Evolutionary conservation across 2,329 filamentous ascomycete species (phyloP), one percentile per base, ranked within the genome.

Genomic region (Lasiodiplodia citricola): DNA sequence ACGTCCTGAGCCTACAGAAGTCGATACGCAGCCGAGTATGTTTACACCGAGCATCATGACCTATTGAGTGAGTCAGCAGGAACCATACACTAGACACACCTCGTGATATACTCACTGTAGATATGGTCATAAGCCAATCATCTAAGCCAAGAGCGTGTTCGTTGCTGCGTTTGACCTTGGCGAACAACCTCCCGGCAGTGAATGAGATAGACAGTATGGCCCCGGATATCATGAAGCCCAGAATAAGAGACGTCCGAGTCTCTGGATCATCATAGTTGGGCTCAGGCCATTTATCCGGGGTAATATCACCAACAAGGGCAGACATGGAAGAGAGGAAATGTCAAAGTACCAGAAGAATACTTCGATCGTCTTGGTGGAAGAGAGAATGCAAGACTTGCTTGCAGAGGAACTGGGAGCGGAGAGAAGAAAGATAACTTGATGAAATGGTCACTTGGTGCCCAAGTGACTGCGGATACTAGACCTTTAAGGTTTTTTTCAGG

Each of bases 211-310:
- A 72, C 3, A 76, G 56, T 16, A 65, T 21, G 38, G 74, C 70
- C 3, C 69, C 70, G 7, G 75, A 72, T n/a, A 75, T 73, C 16
- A 72, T 65, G 16, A 77, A 37, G 1, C 70, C 75, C 69, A 78
- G 63, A 0, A 75, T 72, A 66, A 76, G 41, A 18, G 75, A 71
- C 6, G 70, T 66, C 3, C 72, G 70, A 1, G 73, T 78, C 2
- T 70, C 63, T 2, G 76, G 76, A 44, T 77, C 60, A n/a, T 75
- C 73, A 71, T 75, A 77, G 41, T 78, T 78, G 2, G 75, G 75
- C 16, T 69, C 38, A 0, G 76, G 76, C 62, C 74, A 78, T 10
- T 73, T 37, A 5, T 41, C 35, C 23, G 67, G 67, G 18, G 21
- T 25, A 3, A 68, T 38, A 6, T 38, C 23, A 38, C 67, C 67